These are phyloP conservation scores for Volvariella surrecta DNA, from an alignment of 1,284 basidiomycete genomes.

Conservation along the genomic window DNA sequence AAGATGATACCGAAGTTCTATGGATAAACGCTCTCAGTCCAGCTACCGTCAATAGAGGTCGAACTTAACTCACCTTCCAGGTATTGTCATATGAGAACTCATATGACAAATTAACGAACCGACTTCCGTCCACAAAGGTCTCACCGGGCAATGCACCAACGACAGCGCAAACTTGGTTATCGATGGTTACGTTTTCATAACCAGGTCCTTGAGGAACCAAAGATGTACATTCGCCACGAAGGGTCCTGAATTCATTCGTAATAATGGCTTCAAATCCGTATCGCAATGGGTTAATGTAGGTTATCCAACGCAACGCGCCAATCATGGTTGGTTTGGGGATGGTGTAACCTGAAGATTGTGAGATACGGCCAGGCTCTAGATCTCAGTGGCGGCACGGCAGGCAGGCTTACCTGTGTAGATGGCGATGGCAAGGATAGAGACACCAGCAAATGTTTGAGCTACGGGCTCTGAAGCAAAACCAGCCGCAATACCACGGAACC, in stretches of 20 bases:
- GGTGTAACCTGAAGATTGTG: conserved; percentile 19
- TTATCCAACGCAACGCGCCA: conserved; percentile 56
- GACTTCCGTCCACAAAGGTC: conserved; percentile 36
- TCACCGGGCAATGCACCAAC: conserved; percentile 44
- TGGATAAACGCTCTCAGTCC: too few relatives aligned
- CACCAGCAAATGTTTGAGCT: conserved; percentile 53
- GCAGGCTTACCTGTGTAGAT: conserved; percentile 18
- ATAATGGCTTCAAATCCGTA: conserved; percentile 37
- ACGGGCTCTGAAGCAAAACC: conserved; percentile 42
- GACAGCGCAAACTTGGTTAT: conserved; percentile 55
- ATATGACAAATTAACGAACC: conserved; percentile 52
- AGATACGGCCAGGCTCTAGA: conserved; percentile 7
- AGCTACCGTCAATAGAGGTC: too few relatives aligned
- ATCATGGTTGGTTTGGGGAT: conserved; percentile 47
- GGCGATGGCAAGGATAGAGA: conserved; percentile 29
- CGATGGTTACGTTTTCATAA: conserved; percentile 41
- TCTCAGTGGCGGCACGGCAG: conserved; percentile 14
- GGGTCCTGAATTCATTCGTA: conserved; percentile 46
- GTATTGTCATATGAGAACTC: conserved; percentile 52
- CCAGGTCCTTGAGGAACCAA: conserved; percentile 38
- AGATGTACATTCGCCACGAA: conserved; percentile 32
- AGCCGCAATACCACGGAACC: conserved; percentile 53
- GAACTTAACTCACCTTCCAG: conserved; percentile 64
- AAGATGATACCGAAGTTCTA: conserved; percentile 47
- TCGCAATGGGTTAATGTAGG: conserved; percentile 43